A percentile compares a stretch with the other conserved stretches of the same genome.
These are phyloP conservation scores for Trichoderma sp. DNA, from an alignment of 2,329 filamentous ascomycete species.

Conservation along the genomic window DNA sequence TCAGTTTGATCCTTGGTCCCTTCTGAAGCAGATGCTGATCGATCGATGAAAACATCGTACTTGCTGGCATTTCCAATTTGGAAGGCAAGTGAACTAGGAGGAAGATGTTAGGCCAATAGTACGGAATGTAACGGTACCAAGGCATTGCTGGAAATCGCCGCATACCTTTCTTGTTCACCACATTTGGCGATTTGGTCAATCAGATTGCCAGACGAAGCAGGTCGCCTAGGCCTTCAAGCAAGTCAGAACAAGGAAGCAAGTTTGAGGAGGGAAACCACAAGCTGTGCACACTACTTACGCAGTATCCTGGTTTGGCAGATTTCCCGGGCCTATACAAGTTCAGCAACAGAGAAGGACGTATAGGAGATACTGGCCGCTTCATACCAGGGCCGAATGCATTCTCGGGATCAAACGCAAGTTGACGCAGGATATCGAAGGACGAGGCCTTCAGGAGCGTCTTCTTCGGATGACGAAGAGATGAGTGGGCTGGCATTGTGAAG, in stretches of 20 bases:
- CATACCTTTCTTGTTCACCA: conserved; percentile 7
- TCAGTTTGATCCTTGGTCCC: not conserved
- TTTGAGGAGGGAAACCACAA: not conserved
- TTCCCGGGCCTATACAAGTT: not conserved
- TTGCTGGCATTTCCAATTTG: conserved; percentile 22
- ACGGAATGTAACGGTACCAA: not conserved
- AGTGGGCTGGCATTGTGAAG: conserved; percentile 15
- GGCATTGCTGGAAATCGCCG: not conserved
- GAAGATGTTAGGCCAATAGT: not conserved
- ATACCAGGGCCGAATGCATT: not conserved
- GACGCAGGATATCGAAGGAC: conserved; percentile 23
- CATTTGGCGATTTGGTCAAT: not conserved
- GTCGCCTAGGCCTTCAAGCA: conserved; percentile 8
- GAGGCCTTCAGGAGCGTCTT: conserved; percentile 23
- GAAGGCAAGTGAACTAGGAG: conserved; percentile 23
- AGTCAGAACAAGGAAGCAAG: not conserved
- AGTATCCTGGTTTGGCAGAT: not conserved
- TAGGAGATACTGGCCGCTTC: not conserved
- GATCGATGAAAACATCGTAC: conserved; percentile 26
- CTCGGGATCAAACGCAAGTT: conserved; percentile 1
- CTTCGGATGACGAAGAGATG: conserved; percentile 15
- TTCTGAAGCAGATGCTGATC: not conserved
- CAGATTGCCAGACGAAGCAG: conserved; percentile 11
- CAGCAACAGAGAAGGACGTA: not conserved
- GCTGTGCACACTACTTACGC: not conserved